phyloP scores from a whole-genome alignment of 768 basidiomycete genomes.

The Mycena floridula region DNA sequence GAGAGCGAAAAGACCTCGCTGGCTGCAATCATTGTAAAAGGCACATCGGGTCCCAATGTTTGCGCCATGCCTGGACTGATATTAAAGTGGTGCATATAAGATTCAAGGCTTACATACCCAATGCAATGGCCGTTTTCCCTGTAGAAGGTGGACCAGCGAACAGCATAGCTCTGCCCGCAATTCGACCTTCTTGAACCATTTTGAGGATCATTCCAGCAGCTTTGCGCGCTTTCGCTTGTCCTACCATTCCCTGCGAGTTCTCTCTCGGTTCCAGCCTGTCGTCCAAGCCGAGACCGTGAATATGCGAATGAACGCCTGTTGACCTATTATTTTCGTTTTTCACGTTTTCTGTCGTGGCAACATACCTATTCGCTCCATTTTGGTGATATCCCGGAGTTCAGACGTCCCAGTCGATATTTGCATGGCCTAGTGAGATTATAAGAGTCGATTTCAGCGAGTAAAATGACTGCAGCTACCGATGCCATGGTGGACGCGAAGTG shows the following conservation, averaged over 20 bases:
- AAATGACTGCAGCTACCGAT: too few species aligned
- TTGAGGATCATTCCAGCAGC: constrained; percentile 96
- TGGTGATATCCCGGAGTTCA: constrained; percentile 80
- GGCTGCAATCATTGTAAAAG: constrained; percentile 96
- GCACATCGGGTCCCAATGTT: constrained; percentile 88
- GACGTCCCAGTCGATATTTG: constrained; percentile 74
- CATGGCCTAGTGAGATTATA: constrained; percentile 37
- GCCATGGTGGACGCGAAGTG: too few species aligned
- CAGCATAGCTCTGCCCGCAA: constrained; percentile 92
- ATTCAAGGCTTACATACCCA: constrained; percentile 50
- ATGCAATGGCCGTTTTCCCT: constrained; percentile 96
- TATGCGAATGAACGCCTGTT: constrained; percentile 87
- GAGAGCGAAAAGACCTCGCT: constrained; percentile 98
- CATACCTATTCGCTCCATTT: constrained; percentile 88
- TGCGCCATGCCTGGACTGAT: constrained; percentile 81
- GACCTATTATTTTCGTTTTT: not conserved
- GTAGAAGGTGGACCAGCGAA: constrained; percentile 97
- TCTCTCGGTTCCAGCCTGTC: constrained; percentile 85
- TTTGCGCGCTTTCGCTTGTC: constrained; percentile 92
- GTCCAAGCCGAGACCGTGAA: constrained; percentile 91
- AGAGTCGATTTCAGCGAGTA: too few species aligned
- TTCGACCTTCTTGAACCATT: constrained; percentile 95
- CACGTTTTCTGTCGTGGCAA: not conserved
- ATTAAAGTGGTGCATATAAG: constrained; percentile 23
- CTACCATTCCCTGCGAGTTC: constrained; percentile 94